Evolutionary conservation across 2,329 filamentous ascomycete species (phyloP), one percentile per base, ranked within the genome.

Genomic region (Paecilomyces sp.): DNA sequence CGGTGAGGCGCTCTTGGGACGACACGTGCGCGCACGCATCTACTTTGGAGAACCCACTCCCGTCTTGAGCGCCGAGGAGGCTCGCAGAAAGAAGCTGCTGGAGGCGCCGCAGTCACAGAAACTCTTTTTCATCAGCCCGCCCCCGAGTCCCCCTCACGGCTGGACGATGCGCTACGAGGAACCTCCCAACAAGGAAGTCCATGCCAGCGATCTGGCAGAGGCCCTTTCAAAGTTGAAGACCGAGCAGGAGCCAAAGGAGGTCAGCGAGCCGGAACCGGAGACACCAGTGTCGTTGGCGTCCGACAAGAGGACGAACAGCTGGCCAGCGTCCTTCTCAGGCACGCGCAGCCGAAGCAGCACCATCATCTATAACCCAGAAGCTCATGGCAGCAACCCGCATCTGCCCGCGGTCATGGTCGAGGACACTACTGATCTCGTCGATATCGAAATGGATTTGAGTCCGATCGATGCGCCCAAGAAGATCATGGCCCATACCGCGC

Each of bases 61-160:
- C 9, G 73, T 83, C 60, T 62, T 73, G 7, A 66, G 66, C 61
- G 71, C 66, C 3, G 69, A 66, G 41, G 67, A 70, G 54, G 62
- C 62, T 12, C 66, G 65, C 24, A 72, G 72, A 31, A 73, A 69
- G 54, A 78, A 80, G 56, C 79, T 83, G 59, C 77, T 85, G 9
- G 75, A 82, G 60, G 79, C 80, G 4, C 85, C 85, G 1, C 81
- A 86, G 59, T 76, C 79, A 56, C 80, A 84, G 60, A 86, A 86
- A 68, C 75, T 87, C 53, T 87, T 88, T 79, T 88, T 88, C 73
- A 88, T 88, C 72, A 82, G 78, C 53, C 85, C 85, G 57, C 85
- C 85, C 12, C 85, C 85, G 0, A 82, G 78, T 61, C 85, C 85
- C 54, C 85, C 85, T 1, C 82, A 85, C 70, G 85, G 85, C 55